A percentile compares a stretch with the other conserved stretches of the same genome.
Conservation (phyloP, 805 yeast genomes). For the Candida adriatica region DNA sequence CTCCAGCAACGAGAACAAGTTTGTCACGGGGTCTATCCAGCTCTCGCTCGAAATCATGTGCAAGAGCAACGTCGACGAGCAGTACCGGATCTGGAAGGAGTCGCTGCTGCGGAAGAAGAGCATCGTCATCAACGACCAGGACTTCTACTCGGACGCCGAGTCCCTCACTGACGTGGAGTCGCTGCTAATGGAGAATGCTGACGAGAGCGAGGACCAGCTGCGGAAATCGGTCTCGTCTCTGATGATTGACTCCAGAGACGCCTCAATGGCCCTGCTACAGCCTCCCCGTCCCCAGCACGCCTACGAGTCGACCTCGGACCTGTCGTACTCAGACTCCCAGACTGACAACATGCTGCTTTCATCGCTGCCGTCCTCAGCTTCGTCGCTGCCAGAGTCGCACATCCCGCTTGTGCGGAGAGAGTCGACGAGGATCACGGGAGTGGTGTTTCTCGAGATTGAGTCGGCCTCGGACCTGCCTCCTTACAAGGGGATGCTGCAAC, state of each 20-base stretch:
- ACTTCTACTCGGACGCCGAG: slow-evolving; percentile 21
- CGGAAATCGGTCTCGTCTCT: background rate
- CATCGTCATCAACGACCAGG: slow-evolving; percentile 19
- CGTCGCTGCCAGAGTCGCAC: background rate
- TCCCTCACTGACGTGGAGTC: slow-evolving; percentile 23
- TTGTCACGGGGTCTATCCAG: slow-evolving; percentile 42
- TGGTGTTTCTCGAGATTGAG: slow-evolving; percentile 67
- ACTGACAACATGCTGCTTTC: background rate
- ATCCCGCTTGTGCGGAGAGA: background rate
- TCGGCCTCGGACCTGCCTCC: slow-evolving; percentile 79
- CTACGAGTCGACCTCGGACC: slow-evolving; percentile 3
- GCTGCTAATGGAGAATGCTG: slow-evolving; percentile 7
- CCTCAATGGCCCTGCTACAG: background rate
- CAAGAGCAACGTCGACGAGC: slow-evolving; percentile 13
- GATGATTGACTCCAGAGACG: background rate
- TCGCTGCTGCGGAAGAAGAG: slow-evolving; percentile 2
- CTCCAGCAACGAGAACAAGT: slow-evolving; percentile 31
- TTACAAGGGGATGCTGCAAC: slow-evolving; percentile 44
- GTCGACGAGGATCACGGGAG: slow-evolving; percentile 37
- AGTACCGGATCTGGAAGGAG: slow-evolving; percentile 17
- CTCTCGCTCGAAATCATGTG: slow-evolving; percentile 34
- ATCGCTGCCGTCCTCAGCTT: background rate
- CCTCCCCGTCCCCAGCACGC: no score
- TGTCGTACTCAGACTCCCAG: slow-evolving; percentile 1
- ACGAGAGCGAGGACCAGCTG: background rate